A percentile compares a stretch with the other conserved stretches of the same genome.
Evolutionary conservation across 441 rosid genomes (phyloP).

Genomic region (Adansonia madagascariensis): DNA sequence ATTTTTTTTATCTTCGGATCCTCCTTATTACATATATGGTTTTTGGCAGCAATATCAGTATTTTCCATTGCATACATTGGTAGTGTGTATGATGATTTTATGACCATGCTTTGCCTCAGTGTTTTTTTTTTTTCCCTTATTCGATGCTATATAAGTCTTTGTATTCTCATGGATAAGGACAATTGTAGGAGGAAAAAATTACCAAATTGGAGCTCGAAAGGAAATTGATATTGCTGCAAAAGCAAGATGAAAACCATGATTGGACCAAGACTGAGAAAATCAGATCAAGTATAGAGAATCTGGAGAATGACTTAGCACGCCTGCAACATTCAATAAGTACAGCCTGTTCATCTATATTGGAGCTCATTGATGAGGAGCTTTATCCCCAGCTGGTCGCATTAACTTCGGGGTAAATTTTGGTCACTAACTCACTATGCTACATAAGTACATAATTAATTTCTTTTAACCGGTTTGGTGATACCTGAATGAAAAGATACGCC

Average conservation of each 20-base stretch:
- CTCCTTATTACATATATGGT: not conserved
- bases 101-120: not conserved
- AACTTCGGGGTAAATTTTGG: slow-evolving; percentile 70
- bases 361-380: slow-evolving; percentile 72
- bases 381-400: slow-evolving; percentile 78
- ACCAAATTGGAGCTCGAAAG: slow-evolving; percentile 69
- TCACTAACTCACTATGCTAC: not conserved
- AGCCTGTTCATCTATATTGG: slow-evolving; percentile 54
- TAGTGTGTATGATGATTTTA: not conserved
- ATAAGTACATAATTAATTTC: not conserved
- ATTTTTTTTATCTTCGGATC: too few species aligned
- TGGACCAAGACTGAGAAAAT: slow-evolving; percentile 65
- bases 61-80: not conserved
- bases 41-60: not conserved
- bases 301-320: slow-evolving; percentile 52
- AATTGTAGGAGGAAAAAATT: slow-evolving; percentile 71
- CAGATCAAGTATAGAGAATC: slow-evolving; percentile 55
- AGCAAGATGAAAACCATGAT: slow-evolving; percentile 67
- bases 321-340: slow-evolving; percentile 66
- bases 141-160: not conserved
- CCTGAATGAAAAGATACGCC: not conserved
- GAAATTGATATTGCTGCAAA: slow-evolving; percentile 64
- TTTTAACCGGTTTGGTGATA: not conserved
- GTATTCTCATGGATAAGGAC: not conserved
- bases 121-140: not conserved